Base-by-base conservation (phyloP, 352 stramenopile species). In the Saprolegnia diclina region DNA sequence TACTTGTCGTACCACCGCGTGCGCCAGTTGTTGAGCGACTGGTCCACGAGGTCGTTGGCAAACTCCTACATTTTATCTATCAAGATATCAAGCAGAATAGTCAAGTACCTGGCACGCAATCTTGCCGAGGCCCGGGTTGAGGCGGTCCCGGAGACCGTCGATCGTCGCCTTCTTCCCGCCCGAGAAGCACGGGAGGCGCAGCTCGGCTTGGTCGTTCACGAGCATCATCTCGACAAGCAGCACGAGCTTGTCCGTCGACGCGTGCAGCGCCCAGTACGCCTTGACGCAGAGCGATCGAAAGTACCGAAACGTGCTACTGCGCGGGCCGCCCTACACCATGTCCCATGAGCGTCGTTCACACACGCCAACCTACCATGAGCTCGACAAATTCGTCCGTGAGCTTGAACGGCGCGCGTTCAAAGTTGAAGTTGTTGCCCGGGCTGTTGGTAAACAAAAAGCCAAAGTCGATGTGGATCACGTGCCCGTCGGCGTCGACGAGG, bases 381-480 rank as follows among this genome's bases (percentile, higher is more conserved):
- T 86, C 77, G 42, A 95, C 78, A 75, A 93, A 92, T 44, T 95
- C 87, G 38, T 80, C 63, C 18, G 89, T 94, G 16, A 96, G 77
- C 74, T 96, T 96, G 74, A 96, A 96, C 4, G 89, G 87, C 55
- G 89, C 87, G 45, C 74, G 78, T 75, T 96, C 89, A 67, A 95
- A 95, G 37, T 81, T 80, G 35, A 80, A 77, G 64, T 95, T 91
- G 70, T 86, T 88, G 9, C 96, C 97, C 40, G 98, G 98, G 40
- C 92, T 98, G 82, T 98, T 99, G 55, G 88, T 92, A 40, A 99
- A 92, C 70, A 98, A 82, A 73, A 95, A 95, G 19, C 71, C 73
- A 71, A 77, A 83, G 73, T 96, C 89, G 64, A 96, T 95, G 65
- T 96, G 89, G 53, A 94, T 82, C 37, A 95, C 72, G 73, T 93